phyloP scores from a whole-genome alignment of 805 yeast genomes.

The Torulaspora gathmanii region DNA sequence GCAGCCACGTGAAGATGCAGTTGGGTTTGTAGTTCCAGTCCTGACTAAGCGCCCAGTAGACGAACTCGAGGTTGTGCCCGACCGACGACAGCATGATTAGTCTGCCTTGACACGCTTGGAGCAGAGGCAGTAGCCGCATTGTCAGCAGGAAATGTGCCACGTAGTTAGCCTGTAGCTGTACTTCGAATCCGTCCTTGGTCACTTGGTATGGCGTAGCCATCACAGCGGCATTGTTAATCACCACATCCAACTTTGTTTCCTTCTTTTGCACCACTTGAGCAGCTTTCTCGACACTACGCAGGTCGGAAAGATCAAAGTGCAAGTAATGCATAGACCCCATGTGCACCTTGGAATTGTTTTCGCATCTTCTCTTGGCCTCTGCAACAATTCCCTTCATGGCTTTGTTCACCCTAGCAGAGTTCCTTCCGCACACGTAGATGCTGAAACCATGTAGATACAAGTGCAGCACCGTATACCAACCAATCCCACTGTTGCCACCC shows the following conservation, averaged over 20 bases:
- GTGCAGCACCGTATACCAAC: slow-evolving; percentile 71
- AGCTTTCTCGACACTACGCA: slow-evolving; percentile 46
- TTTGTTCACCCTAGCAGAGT: slow-evolving; percentile 47
- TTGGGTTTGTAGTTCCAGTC: slow-evolving; percentile 57
- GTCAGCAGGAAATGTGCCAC: slow-evolving; percentile 71
- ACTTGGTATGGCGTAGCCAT: slow-evolving; percentile 66
- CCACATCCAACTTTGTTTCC: slow-evolving; percentile 52
- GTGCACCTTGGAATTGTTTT: slow-evolving; percentile 3
- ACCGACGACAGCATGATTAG: slow-evolving; percentile 61
- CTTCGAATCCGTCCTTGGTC: slow-evolving; percentile 69
- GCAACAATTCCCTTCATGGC: slow-evolving; percentile 52
- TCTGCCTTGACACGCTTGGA: slow-evolving; percentile 43
- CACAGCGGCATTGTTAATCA: slow-evolving; percentile 75
- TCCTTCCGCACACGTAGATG: slow-evolving; percentile 72
- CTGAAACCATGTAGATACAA: slow-evolving; percentile 73
- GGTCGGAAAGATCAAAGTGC: slow-evolving; percentile 51
- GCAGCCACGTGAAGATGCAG: slow-evolving; percentile 65
- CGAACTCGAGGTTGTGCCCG: slow-evolving; percentile 53
- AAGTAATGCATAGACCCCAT: slow-evolving; percentile 35
- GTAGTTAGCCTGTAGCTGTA: slow-evolving; percentile 75
- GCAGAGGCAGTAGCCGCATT: slow-evolving; percentile 49
- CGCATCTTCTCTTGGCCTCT: slow-evolving; percentile 44
- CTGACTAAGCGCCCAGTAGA: slow-evolving; percentile 43
- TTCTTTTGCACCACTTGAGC: slow-evolving; percentile 41
- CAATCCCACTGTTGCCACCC: slow-evolving; percentile 80